Percentiles rank a stretch among this genome's conserved stretches.
Conservation (phyloP, 75 land plant species). For the Larix kaempferi region DNA sequence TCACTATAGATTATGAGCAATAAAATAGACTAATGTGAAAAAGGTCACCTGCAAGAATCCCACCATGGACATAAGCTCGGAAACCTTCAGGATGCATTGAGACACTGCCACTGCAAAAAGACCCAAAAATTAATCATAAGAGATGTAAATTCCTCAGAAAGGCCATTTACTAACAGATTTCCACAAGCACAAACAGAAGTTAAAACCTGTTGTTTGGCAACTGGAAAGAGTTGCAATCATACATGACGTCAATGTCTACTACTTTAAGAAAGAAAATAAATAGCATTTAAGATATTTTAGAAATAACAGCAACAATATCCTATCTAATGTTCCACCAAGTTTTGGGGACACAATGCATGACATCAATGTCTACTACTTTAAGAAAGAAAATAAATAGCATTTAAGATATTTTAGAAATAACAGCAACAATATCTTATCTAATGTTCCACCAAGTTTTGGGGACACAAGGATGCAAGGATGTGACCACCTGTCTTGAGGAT, state of each 20-base stretch:
- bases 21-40: background rate
- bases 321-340: too few relatives aligned
- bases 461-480: too few relatives aligned
- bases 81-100: conserved; percentile 46
- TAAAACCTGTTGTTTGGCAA: background rate
- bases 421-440: background rate
- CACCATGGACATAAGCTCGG: conserved; percentile 63
- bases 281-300: background rate
- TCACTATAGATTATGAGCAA: conserved; percentile 1
- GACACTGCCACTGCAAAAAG: conserved; percentile 73
- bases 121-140: background rate
- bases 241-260: background rate
- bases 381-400: background rate
- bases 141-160: background rate
- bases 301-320: background rate
- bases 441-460: too few relatives aligned
- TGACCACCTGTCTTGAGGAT: too few relatives aligned
- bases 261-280: background rate
- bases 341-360: too few relatives aligned
- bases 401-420: background rate
- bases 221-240: background rate
- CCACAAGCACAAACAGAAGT: background rate
- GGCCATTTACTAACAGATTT: background rate
- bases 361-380: background rate
- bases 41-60: conserved; percentile 92